A percentile compares a stretch with the other conserved stretches of the same genome.
Evolutionary conservation across 1,284 basidiomycete genomes (phyloP).

Genomic region (Marasmius sp.): DNA sequence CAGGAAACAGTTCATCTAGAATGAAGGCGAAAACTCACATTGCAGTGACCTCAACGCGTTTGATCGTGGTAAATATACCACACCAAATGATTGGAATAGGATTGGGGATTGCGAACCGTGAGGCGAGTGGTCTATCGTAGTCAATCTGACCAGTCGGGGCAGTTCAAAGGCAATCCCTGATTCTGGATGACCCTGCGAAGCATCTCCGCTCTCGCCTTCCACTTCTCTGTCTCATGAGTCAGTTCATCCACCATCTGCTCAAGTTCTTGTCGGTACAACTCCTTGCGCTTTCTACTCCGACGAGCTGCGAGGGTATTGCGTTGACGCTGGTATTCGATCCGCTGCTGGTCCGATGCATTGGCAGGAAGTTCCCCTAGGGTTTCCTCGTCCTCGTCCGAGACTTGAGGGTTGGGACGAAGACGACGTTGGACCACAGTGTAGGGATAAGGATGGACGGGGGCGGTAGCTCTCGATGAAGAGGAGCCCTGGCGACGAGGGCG

Average conservation of each 20-base stretch:
- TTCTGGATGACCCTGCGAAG: slow-evolving; percentile 44
- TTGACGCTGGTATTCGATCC: slow-evolving; percentile 74
- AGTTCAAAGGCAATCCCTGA: slow-evolving; percentile 29
- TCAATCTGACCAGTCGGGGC: background rate
- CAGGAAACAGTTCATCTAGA: too few species aligned
- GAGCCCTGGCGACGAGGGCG: too few species aligned
- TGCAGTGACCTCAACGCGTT: too few species aligned
- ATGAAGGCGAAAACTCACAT: too few species aligned
- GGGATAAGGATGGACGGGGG: too few species aligned
- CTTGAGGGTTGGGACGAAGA: background rate
- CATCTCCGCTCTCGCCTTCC: slow-evolving; percentile 47
- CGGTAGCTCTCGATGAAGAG: too few species aligned
- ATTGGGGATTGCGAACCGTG: too few species aligned
- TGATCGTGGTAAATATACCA: too few species aligned
- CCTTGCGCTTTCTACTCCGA: slow-evolving; percentile 72
- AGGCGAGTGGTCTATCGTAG: too few species aligned
- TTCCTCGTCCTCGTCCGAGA: slow-evolving; percentile 29
- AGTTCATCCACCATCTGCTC: slow-evolving; percentile 49
- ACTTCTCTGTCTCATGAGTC: slow-evolving; percentile 50
- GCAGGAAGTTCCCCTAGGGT: slow-evolving; percentile 36
- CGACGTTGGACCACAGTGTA: too few species aligned
- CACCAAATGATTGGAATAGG: too few species aligned
- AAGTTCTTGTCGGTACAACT: slow-evolving; percentile 61
- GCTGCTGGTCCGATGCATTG: slow-evolving; percentile 57
- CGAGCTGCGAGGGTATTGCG: slow-evolving; percentile 85